Evolutionary conservation across 192 early-diverging fungal genomes (phyloP), one percentile per base, ranked within the genome.

Genomic region (Entomortierella chlamydospora): DNA sequence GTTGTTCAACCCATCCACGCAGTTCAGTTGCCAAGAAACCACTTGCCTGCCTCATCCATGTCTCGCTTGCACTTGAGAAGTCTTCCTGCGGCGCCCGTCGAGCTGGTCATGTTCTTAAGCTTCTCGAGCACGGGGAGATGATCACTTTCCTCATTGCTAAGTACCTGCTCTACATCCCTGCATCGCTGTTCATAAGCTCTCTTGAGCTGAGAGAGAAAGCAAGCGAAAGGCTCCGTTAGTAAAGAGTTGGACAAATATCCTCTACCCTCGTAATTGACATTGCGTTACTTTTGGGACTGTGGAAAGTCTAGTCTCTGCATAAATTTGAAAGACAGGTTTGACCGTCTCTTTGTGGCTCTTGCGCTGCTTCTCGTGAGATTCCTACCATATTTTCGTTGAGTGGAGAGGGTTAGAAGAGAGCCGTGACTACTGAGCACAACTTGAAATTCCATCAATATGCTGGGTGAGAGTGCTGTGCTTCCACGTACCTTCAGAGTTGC

Each of bases 21-120:
- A 47, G 25, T 9, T 15, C 4, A 4, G n/a, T 30, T 10, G 28
- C 52, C n/a, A 30, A 57, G 31, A n/a, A 47, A n/a, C 42, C 23
- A 20, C 30, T 34, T 70, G 64, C 76, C 76, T 61, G 76, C 67
- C 12, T 79, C 76, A 30, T 79, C 76, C 76, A 79, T 66, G 41
- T 79, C 76, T 10, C 76, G 61, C 43, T 53, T 79, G 58, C 63
- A 57, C 68, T 79, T 79, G 57, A 31, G 68, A n/a, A 70, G 57
- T 33, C 76, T 42, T 28, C 76, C 76, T 42, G 76, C 76, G 22
- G 68, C 76, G 11, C 76, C 76, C 2, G 76, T 60, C 3, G 76
- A 64, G 22, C 62, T 79, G 28, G 76, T 57, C 31, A 79, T 29
- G 22, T 70, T 79, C 63, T 79, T 79, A 51, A 79, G 76, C 18